Conservation (phyloP, 1,284 basidiomycete species). For the Leccinum holopus region DNA sequence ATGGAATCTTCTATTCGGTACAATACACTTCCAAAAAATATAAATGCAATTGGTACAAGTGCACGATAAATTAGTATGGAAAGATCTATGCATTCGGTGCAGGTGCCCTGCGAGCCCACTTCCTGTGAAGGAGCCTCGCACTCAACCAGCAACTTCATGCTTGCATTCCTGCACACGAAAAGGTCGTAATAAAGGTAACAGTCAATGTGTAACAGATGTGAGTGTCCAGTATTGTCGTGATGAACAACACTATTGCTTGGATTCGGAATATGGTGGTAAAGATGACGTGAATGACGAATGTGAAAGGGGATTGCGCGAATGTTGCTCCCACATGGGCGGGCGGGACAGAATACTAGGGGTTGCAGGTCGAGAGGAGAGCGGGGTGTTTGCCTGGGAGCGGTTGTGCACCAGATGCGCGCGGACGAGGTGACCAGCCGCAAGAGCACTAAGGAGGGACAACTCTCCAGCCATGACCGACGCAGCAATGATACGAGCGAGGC, state of each 20-base stretch:
- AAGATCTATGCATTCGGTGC: not conserved
- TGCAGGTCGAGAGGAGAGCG: conserved; percentile 58
- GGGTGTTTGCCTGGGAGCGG: conserved; percentile 68
- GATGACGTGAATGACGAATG: conserved; percentile 36
- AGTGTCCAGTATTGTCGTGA: conserved; percentile 1
- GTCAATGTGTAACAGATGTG: conserved; percentile 24
- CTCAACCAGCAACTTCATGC: not conserved
- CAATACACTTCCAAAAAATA: not conserved
- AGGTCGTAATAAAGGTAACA: conserved; percentile 21
- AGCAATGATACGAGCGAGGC: conserved; percentile 83
- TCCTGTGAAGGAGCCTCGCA: not conserved
- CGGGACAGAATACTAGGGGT: conserved; percentile 48
- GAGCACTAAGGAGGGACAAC: conserved; percentile 82
- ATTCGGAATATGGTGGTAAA: conserved; percentile 32
- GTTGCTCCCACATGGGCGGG: conserved; percentile 24
- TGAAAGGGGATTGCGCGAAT: conserved; percentile 17
- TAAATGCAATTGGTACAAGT: not conserved
- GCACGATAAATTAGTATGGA: not conserved
- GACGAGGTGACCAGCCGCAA: conserved; percentile 91
- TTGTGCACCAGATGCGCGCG: conserved; percentile 89
- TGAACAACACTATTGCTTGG: conserved; percentile 21
- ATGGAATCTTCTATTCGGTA: not conserved
- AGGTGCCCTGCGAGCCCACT: not conserved
- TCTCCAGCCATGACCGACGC: conserved; percentile 95
- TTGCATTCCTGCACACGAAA: not conserved